Percentiles rank a stretch among this genome's conserved stretches.
Evolutionary conservation across 2,329 filamentous ascomycete species (phyloP).

Genomic region (Hypoxylon sp.): DNA sequence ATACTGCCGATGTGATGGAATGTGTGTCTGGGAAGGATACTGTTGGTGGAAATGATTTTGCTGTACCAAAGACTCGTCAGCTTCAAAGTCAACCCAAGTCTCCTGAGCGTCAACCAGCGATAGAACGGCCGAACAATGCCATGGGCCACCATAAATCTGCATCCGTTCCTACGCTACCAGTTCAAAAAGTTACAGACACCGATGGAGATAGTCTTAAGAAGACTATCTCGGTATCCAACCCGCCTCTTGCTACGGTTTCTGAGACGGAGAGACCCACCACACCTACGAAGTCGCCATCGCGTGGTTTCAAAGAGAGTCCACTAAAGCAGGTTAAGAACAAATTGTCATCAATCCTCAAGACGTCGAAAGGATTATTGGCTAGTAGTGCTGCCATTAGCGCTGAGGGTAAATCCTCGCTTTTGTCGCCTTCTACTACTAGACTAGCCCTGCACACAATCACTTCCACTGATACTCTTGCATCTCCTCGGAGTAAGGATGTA

Average conservation of each 20-base stretch:
- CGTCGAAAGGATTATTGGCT: conserved; percentile 86
- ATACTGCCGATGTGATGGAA: conserved; percentile 74
- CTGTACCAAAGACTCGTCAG: conserved; percentile 59
- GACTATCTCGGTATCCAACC: conserved; percentile 72
- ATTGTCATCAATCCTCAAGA: conserved; percentile 90
- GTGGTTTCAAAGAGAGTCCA: conserved; percentile 78
- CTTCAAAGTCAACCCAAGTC: conserved; percentile 54
- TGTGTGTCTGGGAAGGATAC: conserved; percentile 65
- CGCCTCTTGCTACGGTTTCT: conserved; percentile 64
- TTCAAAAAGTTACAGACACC: conserved; percentile 46
- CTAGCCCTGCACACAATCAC: conserved; percentile 61
- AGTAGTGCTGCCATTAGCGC: conserved; percentile 78
- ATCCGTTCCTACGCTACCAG: conserved; percentile 71
- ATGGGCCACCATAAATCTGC: conserved; percentile 72
- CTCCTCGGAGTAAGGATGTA: conserved; percentile 50
- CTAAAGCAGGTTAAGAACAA: conserved; percentile 94
- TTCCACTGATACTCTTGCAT: conserved; percentile 65
- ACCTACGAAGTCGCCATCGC: conserved; percentile 70
- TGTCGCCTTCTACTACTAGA: conserved; percentile 68
- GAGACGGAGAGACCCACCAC: conserved; percentile 63
- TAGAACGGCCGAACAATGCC: conserved; percentile 53
- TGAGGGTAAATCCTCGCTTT: conserved; percentile 70
- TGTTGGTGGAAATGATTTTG: conserved; percentile 64
- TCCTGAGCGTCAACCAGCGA: conserved; percentile 54
- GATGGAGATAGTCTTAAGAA: conserved; percentile 67